phyloP scores from a whole-genome alignment of 257 asterid genomes.

The Solanum virginianum region DNA sequence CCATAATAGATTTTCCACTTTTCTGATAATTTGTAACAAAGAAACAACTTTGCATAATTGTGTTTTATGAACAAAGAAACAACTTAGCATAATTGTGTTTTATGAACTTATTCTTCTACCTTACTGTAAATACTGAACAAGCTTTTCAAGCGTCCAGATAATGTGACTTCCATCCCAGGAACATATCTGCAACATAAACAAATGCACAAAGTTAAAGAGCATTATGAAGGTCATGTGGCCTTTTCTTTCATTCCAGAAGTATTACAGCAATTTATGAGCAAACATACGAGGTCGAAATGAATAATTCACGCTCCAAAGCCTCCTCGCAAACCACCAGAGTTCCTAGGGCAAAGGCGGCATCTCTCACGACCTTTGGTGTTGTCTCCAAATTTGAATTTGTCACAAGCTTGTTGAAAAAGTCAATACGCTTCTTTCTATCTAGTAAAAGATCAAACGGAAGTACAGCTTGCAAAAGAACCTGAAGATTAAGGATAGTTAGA shows the following conservation, averaged over 20 bases:
- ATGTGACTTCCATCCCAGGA: slow-evolving; percentile 97
- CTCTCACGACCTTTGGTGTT: slow-evolving; percentile 73
- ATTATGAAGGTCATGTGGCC: background rate
- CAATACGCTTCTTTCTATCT: slow-evolving; percentile 64
- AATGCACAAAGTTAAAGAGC: background rate
- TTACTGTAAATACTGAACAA: slow-evolving; percentile 84
- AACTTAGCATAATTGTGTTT: background rate
- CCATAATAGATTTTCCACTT: background rate
- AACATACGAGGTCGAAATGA: slow-evolving; percentile 89
- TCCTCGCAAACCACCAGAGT: slow-evolving; percentile 92
- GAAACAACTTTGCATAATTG: background rate
- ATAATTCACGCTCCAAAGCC: slow-evolving; percentile 84
- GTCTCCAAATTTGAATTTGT: slow-evolving; percentile 31
- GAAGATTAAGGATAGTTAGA: slow-evolving; percentile 12
- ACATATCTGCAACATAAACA: slow-evolving; percentile 51
- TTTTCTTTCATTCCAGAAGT: background rate
- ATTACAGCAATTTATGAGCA: background rate
- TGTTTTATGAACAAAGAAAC: background rate
- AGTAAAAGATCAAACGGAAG: slow-evolving; percentile 80
- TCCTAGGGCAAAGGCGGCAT: slow-evolving; percentile 82
- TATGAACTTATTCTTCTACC: slow-evolving; percentile 25
- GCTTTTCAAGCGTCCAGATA: slow-evolving; percentile 86
- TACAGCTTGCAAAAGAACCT: slow-evolving; percentile 94
- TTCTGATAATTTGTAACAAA: background rate
- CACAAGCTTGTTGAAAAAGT: slow-evolving; percentile 41